phyloP scores from a whole-genome alignment of 2,329 filamentous ascomycete genomes.

The Penicillium sp. region DNA sequence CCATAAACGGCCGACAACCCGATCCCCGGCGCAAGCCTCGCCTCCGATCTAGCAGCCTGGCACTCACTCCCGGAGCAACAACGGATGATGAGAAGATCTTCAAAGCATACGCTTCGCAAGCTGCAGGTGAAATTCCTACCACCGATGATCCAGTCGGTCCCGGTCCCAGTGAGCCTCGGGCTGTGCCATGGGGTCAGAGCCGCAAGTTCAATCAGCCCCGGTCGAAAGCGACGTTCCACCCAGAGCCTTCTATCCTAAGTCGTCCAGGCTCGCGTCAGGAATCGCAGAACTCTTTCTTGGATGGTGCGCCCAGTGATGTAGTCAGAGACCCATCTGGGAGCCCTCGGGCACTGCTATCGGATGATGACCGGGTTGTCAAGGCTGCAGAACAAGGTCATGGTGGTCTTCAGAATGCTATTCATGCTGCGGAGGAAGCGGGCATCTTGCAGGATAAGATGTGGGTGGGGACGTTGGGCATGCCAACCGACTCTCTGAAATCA shows the following conservation, averaged over 20 bases:
- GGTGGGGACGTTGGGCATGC: constrained; percentile 91
- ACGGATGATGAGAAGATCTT: constrained; percentile 46
- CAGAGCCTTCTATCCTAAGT: constrained; percentile 69
- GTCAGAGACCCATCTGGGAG: constrained; percentile 57
- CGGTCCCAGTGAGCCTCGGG: constrained; percentile 67
- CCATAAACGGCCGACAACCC: constrained; percentile 29
- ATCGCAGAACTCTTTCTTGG: constrained; percentile 27
- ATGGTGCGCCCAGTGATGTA: constrained; percentile 18
- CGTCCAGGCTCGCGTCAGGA: constrained; percentile 22
- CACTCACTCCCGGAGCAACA: constrained; percentile 43
- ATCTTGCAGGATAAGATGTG: constrained; percentile 75
- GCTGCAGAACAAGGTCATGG: constrained; percentile 90
- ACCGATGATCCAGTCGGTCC: constrained; percentile 37
- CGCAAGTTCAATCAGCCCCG: constrained; percentile 75
- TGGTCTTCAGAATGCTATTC: constrained; percentile 82
- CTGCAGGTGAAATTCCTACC: constrained; percentile 31
- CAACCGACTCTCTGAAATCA: constrained; percentile 79
- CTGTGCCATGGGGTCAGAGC: constrained; percentile 73
- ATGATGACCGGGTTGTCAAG: constrained; percentile 78
- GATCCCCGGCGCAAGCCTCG: constrained; percentile 23
- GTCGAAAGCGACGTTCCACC: constrained; percentile 64
- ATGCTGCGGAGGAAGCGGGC: constrained; percentile 73
- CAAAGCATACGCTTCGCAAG: constrained; percentile 35
- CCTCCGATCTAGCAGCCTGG: constrained; percentile 25
- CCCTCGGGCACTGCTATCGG: constrained; percentile 65